Evolutionary conservation across 2,329 filamentous ascomycete species (phyloP).

Genomic region (Fusarium nanum): DNA sequence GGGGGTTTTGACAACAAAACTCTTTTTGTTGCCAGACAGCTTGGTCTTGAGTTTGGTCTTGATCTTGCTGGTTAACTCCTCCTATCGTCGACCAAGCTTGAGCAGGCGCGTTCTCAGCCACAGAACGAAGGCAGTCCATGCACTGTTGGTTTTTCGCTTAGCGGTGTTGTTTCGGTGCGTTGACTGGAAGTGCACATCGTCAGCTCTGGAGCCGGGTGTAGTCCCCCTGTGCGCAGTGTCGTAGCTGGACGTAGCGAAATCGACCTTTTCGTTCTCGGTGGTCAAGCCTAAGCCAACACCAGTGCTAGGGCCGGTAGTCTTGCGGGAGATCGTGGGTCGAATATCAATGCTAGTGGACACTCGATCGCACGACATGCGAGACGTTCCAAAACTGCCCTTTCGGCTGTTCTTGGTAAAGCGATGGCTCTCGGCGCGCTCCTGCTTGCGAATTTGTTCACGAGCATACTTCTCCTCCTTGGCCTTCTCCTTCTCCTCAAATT

Average conservation of each 20-base stretch:
- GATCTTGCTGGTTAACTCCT: slow-evolving; percentile 37
- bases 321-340: slow-evolving; percentile 47
- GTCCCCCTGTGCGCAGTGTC: slow-evolving; percentile 54
- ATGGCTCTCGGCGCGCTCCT: slow-evolving; percentile 67
- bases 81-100: slow-evolving; percentile 56
- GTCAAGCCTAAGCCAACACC: slow-evolving; percentile 32
- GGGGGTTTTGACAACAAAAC: slow-evolving; percentile 22
- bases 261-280: slow-evolving; percentile 55
- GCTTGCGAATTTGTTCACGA: slow-evolving; percentile 67
- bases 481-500: slow-evolving; percentile 71
- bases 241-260: slow-evolving; percentile 61
- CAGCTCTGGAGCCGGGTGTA: slow-evolving; percentile 49
- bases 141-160: slow-evolving; percentile 70
- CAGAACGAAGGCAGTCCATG: slow-evolving; percentile 72
- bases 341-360: slow-evolving; percentile 48
- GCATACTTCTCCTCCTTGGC: slow-evolving; percentile 72
- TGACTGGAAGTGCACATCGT: slow-evolving; percentile 58
- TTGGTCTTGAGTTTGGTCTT: slow-evolving; percentile 31
- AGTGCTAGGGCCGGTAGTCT: slow-evolving; percentile 43
- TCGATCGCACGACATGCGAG: slow-evolving; percentile 50
- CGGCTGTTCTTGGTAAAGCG: slow-evolving; percentile 61
- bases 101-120: slow-evolving; percentile 69
- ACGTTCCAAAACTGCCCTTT: slow-evolving; percentile 53
- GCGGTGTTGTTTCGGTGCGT: slow-evolving; percentile 59
- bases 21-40: slow-evolving; percentile 22